Evolutionary conservation across 345 rosid genomes (phyloP).

Genomic region (Populus euphratica): DNA sequence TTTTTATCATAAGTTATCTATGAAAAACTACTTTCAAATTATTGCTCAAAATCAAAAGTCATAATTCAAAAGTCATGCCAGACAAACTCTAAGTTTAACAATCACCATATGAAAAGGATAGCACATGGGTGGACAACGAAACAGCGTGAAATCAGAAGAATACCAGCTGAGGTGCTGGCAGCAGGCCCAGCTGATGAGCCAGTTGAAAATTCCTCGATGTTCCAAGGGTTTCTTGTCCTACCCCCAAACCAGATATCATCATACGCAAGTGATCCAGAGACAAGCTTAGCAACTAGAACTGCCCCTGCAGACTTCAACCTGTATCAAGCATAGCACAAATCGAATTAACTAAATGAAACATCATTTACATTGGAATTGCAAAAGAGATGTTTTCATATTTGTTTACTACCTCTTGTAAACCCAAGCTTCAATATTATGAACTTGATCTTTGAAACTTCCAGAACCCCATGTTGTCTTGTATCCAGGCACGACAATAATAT

Average conservation of each 20-base stretch:
- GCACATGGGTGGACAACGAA: neutral
- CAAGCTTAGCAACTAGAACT: slow-evolving; percentile 88
- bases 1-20: no score
- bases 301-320: slow-evolving; percentile 73
- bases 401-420: slow-evolving; percentile 66
- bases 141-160: neutral
- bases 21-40: no score
- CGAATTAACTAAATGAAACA: neutral
- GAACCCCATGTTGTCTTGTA: slow-evolving; percentile 96
- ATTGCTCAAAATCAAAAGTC: no score
- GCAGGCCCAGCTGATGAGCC: slow-evolving; percentile 95
- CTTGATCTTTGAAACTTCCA: slow-evolving; percentile 61
- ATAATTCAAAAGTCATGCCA: no score
- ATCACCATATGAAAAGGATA: neutral
- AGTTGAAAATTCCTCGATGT: slow-evolving; percentile 80
- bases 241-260: slow-evolving; percentile 95
- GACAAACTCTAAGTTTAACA: neutral
- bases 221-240: slow-evolving; percentile 90
- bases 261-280: slow-evolving; percentile 71
- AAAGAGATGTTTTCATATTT: neutral
- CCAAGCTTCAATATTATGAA: slow-evolving; percentile 73
- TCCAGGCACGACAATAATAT: slow-evolving; percentile 65
- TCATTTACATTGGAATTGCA: neutral
- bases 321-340: slow-evolving; percentile 5
- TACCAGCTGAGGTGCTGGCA: slow-evolving; percentile 86